Evolutionary conservation across 768 basidiomycete genomes (phyloP).

Genomic region (Rhodotorula paludigena): DNA sequence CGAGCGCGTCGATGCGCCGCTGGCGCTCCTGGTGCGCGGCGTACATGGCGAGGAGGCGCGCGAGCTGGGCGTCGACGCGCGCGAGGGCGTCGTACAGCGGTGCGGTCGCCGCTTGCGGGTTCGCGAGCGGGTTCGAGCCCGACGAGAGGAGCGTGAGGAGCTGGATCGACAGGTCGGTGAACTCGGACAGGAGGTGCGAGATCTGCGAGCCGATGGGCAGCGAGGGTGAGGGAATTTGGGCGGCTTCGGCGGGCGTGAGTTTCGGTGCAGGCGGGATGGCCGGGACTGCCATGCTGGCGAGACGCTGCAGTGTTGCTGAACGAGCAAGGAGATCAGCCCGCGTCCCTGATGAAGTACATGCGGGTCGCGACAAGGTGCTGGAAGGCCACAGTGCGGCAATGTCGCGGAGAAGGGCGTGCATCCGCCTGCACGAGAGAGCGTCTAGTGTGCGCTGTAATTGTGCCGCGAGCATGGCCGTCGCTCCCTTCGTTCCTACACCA

Average conservation of each 20-base stretch:
- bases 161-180: constrained; percentile 20
- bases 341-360: too few species aligned
- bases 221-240: constrained; percentile 21
- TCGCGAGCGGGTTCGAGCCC: not conserved
- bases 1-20: constrained; percentile 15
- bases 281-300: not conserved
- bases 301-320: fast-evolving
- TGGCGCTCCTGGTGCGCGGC: constrained; percentile 21
- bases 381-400: too few species aligned
- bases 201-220: constrained; percentile 26
- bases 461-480: too few species aligned
- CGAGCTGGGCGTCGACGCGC: constrained; percentile 18
- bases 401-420: too few species aligned
- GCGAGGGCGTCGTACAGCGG: constrained; percentile 22
- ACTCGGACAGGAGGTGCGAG: constrained; percentile 17
- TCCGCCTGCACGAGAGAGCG: too few species aligned
- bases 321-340: too few species aligned
- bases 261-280: fast-evolving
- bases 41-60: constrained; percentile 9
- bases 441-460: too few species aligned
- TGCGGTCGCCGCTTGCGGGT: not conserved
- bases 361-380: too few species aligned
- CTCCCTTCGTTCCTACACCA: too few species aligned
- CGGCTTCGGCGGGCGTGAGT: constrained; percentile 3
- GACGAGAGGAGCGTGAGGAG: constrained; percentile 27